Conservation (phyloP, 208 protist genomes). For the Trypanosoma mega region DNA sequence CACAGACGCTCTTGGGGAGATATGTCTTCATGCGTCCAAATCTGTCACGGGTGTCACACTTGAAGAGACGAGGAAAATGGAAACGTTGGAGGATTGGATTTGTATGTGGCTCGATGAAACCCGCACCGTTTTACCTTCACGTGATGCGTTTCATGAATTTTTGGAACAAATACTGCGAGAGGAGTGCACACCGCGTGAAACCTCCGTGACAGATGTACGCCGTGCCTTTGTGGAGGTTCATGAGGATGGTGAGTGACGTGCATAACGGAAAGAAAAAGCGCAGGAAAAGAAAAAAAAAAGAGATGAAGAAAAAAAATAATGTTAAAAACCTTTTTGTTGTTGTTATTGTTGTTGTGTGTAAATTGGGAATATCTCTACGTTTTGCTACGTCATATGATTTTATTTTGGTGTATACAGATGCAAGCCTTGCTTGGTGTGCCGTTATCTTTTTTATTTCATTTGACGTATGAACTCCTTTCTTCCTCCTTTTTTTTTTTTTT, state of each 20-base stretch:
- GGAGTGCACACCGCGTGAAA: too few species aligned
- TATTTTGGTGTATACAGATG: too few species aligned
- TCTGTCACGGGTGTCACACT: not conserved
- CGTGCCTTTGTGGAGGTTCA: not conserved
- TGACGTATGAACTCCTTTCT: constrained; percentile 23
- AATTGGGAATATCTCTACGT: too few species aligned
- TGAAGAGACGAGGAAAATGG: not conserved
- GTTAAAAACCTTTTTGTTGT: too few species aligned
- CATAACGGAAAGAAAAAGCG: not conserved
- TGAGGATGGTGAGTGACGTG: not conserved
- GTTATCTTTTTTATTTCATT: not conserved
- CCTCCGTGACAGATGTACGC: not conserved
- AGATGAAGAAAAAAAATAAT: too few species aligned
- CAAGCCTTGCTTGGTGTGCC: too few species aligned
- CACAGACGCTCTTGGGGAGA: constrained; percentile 29
- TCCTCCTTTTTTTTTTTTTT: constrained; percentile 17
- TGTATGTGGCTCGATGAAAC: constrained; percentile 20
- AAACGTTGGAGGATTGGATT: constrained; percentile 17
- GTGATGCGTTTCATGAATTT: constrained; percentile 23
- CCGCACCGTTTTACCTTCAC: not conserved
- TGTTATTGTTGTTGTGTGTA: too few species aligned
- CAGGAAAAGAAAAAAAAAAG: not conserved
- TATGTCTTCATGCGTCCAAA: constrained; percentile 1
- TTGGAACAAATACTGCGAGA: constrained; percentile 17
- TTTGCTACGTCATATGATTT: too few species aligned